Conservation (phyloP, 1,284 basidiomycete genomes). For the Cryptococcus sp. region DNA sequence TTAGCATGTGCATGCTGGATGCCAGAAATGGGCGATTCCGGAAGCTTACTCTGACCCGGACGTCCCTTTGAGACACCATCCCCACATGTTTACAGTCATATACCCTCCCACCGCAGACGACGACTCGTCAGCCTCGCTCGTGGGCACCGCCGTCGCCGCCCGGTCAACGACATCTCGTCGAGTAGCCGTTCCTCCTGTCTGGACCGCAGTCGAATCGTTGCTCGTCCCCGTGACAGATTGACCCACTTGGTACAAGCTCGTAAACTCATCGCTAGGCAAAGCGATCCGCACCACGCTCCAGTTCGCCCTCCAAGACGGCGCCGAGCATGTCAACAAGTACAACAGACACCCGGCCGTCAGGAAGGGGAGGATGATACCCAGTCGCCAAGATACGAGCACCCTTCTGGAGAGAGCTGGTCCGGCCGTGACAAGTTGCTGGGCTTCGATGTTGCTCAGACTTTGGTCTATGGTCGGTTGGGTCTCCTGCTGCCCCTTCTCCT, state of each 20-base stretch:
- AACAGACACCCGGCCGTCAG: slow-evolving; percentile 12
- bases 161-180: neutral
- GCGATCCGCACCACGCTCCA: slow-evolving; percentile 14
- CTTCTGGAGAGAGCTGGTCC: slow-evolving; percentile 5
- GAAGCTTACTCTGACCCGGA: slow-evolving; percentile 8
- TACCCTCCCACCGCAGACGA: neutral
- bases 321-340: slow-evolving; percentile 19
- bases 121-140: neutral
- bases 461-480: too few relatives aligned
- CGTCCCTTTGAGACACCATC: slow-evolving; percentile 23
- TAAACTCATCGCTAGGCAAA: slow-evolving; percentile 10
- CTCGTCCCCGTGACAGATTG: neutral
- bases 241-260: slow-evolving; percentile 2
- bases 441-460: too few relatives aligned
- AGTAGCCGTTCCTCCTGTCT: neutral
- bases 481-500: too few relatives aligned
- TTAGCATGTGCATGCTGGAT: neutral
- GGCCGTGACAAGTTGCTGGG: neutral
- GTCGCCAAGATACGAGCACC: slow-evolving; percentile 13
- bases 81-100: slow-evolving; percentile 28
- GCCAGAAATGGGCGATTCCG: slow-evolving; percentile 3
- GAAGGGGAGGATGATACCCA: slow-evolving; percentile 12
- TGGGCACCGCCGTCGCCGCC: neutral
- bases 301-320: slow-evolving; percentile 15
- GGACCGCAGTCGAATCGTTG: neutral